phyloP scores from a whole-genome alignment of 2,329 filamentous ascomycete species.

The Raffaelea arxii region DNA sequence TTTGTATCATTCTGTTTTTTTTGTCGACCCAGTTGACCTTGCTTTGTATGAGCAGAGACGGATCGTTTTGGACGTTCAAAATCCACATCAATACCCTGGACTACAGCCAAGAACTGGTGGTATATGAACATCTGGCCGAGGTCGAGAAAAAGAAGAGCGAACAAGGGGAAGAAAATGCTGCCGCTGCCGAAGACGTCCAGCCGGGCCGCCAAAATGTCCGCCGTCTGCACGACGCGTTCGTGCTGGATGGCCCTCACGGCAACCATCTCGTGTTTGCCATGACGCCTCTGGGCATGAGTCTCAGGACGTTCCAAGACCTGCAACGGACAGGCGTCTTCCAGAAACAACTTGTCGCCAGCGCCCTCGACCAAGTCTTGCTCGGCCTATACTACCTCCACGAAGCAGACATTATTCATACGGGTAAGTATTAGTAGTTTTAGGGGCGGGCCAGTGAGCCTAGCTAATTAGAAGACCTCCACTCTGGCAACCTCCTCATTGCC shows the following conservation, averaged over 20 bases:
- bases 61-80: slow-evolving; percentile 22
- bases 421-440: slow-evolving; percentile 14
- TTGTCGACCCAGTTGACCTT: no score
- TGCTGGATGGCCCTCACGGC: slow-evolving; percentile 17
- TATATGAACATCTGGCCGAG: slow-evolving; percentile 1
- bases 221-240: slow-evolving; percentile 25
- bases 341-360: slow-evolving; percentile 15
- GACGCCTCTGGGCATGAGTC: slow-evolving; percentile 26
- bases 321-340: slow-evolving; percentile 17
- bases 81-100: slow-evolving; percentile 17
- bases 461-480: slow-evolving; percentile 23
- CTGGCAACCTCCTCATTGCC: slow-evolving; percentile 26
- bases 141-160: neutral
- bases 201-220: slow-evolving; percentile 21
- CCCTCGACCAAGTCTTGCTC: slow-evolving; percentile 15
- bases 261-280: slow-evolving; percentile 24
- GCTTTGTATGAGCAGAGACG: slow-evolving; percentile 12
- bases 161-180: no score
- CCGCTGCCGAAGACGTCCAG: slow-evolving; percentile 14
- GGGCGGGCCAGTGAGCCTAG: no score
- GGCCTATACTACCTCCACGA: slow-evolving; percentile 18
- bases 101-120: slow-evolving; percentile 1
- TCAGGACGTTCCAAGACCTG: slow-evolving; percentile 23
- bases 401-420: slow-evolving; percentile 18
- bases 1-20: no score